Base-by-base conservation (phyloP, 371 early-diverging fungal species). In the Rhizomucor pusillus region DNA sequence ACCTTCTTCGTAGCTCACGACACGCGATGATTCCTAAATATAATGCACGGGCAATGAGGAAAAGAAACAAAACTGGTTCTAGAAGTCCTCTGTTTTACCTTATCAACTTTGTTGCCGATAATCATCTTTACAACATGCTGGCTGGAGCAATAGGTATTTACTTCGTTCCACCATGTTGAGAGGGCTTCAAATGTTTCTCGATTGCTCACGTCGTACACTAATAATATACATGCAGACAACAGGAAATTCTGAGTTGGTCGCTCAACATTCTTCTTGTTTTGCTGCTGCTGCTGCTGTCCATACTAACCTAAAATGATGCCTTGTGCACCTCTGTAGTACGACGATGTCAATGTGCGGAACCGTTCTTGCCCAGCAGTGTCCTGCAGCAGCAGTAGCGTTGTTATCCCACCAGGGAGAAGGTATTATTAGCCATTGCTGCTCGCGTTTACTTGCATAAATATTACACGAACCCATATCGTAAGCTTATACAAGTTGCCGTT, bases 321-420 rank as follows among this genome's bases (percentile, higher is more conserved):
- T 71, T 99, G 97, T 2, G 99, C 99, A 14, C 98, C 98, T 47
- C 98, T 87, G 67, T 99, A 99, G 72, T 99, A 99, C 34, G 93
- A 92, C 2, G 95, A 94, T 11, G 99, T 99, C 52, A 99, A 84
- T 0, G 99, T 98, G 56, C 99, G 80, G 75, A 99, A 99, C 39
- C 99, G 85, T 72, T 99, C 99, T 76, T 99, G 99, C 13, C 99
- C 99, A 9, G 99, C 99, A 0, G 99, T 99, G 72, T 99, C 99
- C 99, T 98, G 83, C 40, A 48, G n/a, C n/a, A n/a, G n/a, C n/a
- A n/a, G n/a, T n/a, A n/a, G n/a, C n/a, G n/a, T n/a, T n/a, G n/a
- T n/a, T n/a, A n/a, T n/a, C n/a, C n/a, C n/a, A n/a, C n/a, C n/a
- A n/a, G n/a, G n/a, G n/a, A n/a, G n/a, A n/a, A n/a, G n/a, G n/a